Percentiles rank a stretch among this genome's conserved stretches.
Evolutionary conservation across 495 filamentous ascomycete species (phyloP).

Genomic region (Barbatosphaeria neglecta): DNA sequence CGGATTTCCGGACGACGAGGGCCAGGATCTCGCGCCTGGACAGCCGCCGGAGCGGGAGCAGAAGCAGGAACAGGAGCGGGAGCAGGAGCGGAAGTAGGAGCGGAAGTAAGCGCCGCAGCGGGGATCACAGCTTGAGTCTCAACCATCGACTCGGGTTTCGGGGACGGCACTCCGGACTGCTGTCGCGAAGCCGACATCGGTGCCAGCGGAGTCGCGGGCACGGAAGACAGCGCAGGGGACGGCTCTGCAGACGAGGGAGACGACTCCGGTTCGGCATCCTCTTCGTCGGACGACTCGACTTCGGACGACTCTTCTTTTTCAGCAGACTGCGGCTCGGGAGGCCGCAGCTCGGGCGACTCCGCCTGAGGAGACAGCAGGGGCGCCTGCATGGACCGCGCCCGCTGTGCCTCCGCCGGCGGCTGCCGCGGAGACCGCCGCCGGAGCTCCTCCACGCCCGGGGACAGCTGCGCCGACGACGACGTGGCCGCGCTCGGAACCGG

Average conservation of each 20-base stretch:
- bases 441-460: constrained; percentile 29
- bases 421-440: constrained; percentile 30
- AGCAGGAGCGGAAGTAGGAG: no score
- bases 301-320: no score
- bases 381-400: neutral
- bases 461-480: constrained; percentile 31
- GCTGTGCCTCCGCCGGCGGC: constrained; percentile 3
- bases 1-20: constrained; percentile 13
- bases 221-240: neutral
- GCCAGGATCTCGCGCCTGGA: neutral
- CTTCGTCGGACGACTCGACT: no score
- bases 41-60: neutral
- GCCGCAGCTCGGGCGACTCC: no score
- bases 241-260: no score
- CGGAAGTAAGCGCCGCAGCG: no score
- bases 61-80: no score
- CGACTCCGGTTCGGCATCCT: no score
- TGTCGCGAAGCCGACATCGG: neutral
- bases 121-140: no score
- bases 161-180: neutral
- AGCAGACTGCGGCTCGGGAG: no score
- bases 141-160: neutral
- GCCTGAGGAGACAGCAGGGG: neutral
- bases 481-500: constrained; percentile 7
- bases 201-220: neutral